Percentiles rank a stretch among this genome's conserved stretches.
Evolutionary conservation across 108 stramenopile species (phyloP).

Genomic region (Cyclotella sp.): DNA sequence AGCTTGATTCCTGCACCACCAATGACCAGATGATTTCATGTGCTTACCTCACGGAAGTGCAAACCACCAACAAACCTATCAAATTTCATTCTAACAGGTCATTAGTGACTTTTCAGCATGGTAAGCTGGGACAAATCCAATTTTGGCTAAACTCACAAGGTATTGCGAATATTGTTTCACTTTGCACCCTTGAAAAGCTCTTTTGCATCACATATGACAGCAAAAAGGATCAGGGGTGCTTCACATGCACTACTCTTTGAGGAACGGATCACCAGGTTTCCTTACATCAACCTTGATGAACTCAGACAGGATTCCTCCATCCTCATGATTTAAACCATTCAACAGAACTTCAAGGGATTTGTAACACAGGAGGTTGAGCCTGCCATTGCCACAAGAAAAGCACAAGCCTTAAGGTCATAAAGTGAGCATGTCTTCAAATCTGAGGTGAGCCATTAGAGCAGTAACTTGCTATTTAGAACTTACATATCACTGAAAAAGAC

Average conservation of each 20-base stretch:
- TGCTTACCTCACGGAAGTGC: background rate
- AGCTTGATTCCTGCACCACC: background rate
- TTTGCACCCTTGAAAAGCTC: background rate
- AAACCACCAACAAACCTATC: background rate
- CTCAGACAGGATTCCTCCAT: background rate
- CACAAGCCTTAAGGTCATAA: background rate
- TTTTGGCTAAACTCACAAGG: background rate
- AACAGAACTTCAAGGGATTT: background rate
- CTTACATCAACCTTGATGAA: background rate
- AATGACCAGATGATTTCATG: conserved; percentile 1
- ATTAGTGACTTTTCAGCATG: background rate
- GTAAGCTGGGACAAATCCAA: background rate
- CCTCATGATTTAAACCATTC: background rate
- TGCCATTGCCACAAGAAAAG: background rate
- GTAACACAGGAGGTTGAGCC: background rate
- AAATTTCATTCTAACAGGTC: background rate
- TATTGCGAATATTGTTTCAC: background rate
- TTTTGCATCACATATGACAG: background rate
- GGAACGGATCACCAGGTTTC: background rate
- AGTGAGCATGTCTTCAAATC: background rate
- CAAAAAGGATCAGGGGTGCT: background rate
- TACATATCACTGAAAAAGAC: too few species aligned
- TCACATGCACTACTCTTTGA: background rate
- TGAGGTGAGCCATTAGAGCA: background rate
- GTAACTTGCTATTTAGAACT: too few species aligned